Percentiles rank a stretch among this genome's conserved stretches.
Evolutionary conservation across 1,284 basidiomycete species (phyloP).

Genomic region (Spongiforma sp.): DNA sequence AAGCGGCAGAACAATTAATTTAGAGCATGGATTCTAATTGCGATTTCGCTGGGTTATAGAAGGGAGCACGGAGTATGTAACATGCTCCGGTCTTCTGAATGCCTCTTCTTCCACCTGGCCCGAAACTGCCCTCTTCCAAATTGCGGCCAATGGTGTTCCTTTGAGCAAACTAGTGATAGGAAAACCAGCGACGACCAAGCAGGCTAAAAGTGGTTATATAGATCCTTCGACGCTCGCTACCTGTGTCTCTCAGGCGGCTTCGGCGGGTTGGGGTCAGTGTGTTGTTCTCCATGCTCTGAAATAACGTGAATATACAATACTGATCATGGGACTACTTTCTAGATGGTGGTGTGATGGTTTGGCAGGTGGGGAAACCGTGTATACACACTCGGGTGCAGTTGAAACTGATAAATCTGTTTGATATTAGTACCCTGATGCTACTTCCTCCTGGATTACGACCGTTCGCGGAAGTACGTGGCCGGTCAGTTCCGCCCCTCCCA

Average conservation of each 20-base stretch:
- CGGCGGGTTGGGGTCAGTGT: neutral
- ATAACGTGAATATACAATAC: neutral
- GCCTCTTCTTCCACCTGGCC: neutral
- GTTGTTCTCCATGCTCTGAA: neutral
- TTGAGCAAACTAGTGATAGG: neutral
- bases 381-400: neutral
- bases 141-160: neutral
- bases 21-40: neutral
- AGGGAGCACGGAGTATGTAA: neutral
- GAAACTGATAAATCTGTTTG: neutral
- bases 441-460: neutral
- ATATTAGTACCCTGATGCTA: neutral
- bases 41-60: neutral
- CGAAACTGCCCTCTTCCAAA: neutral
- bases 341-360: neutral
- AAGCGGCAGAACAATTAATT: neutral
- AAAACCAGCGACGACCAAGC: neutral
- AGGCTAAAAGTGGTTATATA: neutral
- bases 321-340: neutral
- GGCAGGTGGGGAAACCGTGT: neutral
- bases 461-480: conserved; percentile 1
- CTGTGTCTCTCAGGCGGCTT: neutral
- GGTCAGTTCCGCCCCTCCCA: no score
- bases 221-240: neutral
- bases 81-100: neutral